phyloP scores from a whole-genome alignment of 371 early-diverging fungal genomes.

The Rhizopus sp. region DNA sequence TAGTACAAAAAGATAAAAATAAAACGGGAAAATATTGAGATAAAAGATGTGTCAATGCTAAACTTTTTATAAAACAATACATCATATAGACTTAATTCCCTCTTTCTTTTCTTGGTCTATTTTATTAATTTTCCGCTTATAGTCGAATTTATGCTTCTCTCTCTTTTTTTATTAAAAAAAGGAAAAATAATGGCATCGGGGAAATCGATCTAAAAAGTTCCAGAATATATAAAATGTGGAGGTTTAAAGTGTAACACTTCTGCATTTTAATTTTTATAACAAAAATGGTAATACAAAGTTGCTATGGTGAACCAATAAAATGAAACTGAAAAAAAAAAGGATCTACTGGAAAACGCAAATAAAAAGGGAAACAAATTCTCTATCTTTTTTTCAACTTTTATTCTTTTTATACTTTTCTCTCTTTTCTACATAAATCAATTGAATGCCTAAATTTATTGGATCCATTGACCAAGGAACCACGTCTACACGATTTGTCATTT shows the following conservation, averaged over 20 bases:
- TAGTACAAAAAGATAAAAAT: too few species aligned
- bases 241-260: background rate
- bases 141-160: too few species aligned
- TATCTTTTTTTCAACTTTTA: background rate
- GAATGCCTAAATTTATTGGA: constrained; percentile 60
- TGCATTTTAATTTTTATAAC: background rate
- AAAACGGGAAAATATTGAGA: too few species aligned
- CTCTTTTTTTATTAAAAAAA: background rate
- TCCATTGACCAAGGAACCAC: constrained; percentile 96
- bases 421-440: background rate
- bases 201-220: background rate
- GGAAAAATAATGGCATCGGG: background rate
- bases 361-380: constrained; percentile 7
- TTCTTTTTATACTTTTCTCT: constrained; percentile 1
- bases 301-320: background rate
- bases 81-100: too few species aligned
- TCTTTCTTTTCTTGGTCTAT: too few species aligned
- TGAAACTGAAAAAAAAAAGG: constrained; percentile 1
- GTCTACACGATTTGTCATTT: constrained; percentile 89
- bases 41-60: too few species aligned
- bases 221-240: constrained; percentile 1
- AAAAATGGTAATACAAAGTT: constrained; percentile 3
- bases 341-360: constrained; percentile 2
- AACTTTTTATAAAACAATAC: too few species aligned
- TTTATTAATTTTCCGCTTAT: too few species aligned